These are phyloP conservation scores for Diaporthe sp. DNA, from an alignment of 2,329 filamentous ascomycete species.

Conservation along the genomic window DNA sequence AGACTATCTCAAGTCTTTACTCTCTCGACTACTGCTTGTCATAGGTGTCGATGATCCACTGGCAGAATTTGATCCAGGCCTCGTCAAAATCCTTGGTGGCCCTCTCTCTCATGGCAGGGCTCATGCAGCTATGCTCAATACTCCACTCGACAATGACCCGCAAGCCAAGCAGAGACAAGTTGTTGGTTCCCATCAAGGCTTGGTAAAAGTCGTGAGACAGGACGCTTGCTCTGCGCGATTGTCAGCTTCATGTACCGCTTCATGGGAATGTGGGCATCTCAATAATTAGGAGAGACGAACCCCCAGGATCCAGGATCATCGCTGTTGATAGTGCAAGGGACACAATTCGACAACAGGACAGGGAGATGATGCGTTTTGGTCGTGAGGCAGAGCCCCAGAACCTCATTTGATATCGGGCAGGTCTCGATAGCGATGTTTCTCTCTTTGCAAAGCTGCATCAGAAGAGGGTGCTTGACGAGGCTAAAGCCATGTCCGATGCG, in stretches of 20 bases:
- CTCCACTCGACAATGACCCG: slow-evolving; percentile 77
- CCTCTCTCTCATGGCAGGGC: neutral
- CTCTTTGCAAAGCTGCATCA: slow-evolving; percentile 65
- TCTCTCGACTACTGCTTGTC: neutral
- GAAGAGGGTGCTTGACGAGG: slow-evolving; percentile 73
- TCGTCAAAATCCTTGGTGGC: neutral
- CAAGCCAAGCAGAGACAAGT: slow-evolving; percentile 79
- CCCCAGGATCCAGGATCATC: slow-evolving; percentile 82
- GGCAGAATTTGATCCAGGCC: slow-evolving; percentile 4
- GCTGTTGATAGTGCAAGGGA: slow-evolving; percentile 81
- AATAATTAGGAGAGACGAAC: slow-evolving; percentile 56
- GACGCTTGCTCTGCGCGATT: slow-evolving; percentile 66
- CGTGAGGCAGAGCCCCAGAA: slow-evolving; percentile 77
- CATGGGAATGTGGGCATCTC: neutral
- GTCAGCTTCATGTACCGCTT: neutral
- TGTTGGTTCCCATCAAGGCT: slow-evolving; percentile 75
- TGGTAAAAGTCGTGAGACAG: slow-evolving; percentile 85
- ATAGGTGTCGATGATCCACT: neutral
- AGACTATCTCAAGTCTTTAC: neutral
- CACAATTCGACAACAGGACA: slow-evolving; percentile 75
- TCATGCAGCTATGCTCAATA: slow-evolving; percentile 71
- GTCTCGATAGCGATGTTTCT: slow-evolving; percentile 78
- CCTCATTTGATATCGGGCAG: slow-evolving; percentile 83
- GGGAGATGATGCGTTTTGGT: slow-evolving; percentile 78
- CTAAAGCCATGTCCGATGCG: slow-evolving; percentile 83